Conservation (phyloP, 2,329 filamentous ascomycete species). For the Sporothrix variecibatus region DNA sequence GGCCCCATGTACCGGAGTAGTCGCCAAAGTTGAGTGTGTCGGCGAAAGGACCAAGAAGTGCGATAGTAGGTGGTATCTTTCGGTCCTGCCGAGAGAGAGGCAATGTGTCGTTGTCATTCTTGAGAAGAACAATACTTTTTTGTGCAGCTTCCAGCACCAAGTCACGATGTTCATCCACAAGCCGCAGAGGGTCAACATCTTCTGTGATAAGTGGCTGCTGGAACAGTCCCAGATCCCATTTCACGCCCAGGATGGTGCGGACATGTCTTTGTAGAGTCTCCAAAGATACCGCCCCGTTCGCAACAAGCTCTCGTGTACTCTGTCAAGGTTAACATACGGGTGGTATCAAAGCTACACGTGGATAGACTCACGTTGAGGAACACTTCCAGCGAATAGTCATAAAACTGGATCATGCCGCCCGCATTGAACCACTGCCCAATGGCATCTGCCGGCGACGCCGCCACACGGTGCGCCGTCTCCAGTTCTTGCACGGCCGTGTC, state of each 20-base stretch:
- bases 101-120: not conserved
- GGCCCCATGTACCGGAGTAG: constrained; percentile 22
- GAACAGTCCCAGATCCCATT: not conserved
- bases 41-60: constrained; percentile 8
- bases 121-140: not conserved
- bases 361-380: not conserved
- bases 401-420: constrained; percentile 21
- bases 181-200: not conserved
- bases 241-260: not conserved
- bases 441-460: not conserved
- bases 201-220: not conserved
- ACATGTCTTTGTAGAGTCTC: not conserved
- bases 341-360: no score
- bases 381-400: constrained; percentile 12
- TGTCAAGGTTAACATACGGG: not conserved
- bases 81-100: not conserved
- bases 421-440: constrained; percentile 22
- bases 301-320: not conserved
- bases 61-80: not conserved
- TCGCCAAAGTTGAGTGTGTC: constrained; percentile 21
- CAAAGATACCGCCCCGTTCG: not conserved
- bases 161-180: not conserved
- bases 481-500: constrained; percentile 20
- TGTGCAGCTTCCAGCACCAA: not conserved
- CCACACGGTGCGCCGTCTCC: constrained; percentile 4